Evolutionary conservation across 2,329 filamentous ascomycete genomes (phyloP), one percentile per base, ranked within the genome.

Genomic region (Talaromyces rugulosus): DNA sequence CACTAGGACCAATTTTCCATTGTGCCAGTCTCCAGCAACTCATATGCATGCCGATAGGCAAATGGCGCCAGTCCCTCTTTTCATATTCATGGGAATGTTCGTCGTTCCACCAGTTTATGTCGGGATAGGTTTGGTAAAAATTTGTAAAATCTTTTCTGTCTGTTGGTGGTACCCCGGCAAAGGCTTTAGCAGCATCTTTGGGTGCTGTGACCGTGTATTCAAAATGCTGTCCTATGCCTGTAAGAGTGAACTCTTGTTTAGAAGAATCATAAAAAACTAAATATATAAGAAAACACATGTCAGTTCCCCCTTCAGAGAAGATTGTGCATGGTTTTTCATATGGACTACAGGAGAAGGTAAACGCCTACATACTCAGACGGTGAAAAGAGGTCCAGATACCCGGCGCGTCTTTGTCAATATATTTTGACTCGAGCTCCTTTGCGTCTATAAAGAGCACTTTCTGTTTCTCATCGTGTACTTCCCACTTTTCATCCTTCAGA

Each of bases 1-100:
- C 9, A 59, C 47, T n/a, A 59, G 33, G 7, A 28, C 47, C 47
- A 36, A 59, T 18, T 53, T 28, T 53, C 11, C 47, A 40, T 42
- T 53, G 57, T 30, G 50, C 57, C 33, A 54, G 31, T 27, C 51
- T 58, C 42, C 44, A 58, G 56, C 44, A 52, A 59, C 47, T 59
- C 31, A 59, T 59, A 51, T 56, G 57, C n/a, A 59, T 53, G 57
- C 18, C 44, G 23, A 59, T 27, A 28, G 31, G 8, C 47, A 14
- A 53, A 40, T 59, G 4, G 23, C 47, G 47, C 44, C 44, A 51
- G 31, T 53, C 57, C 11, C 14, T 16, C 47, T 28, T 53, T 40
- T 42, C 11, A 28, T 23, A n/a, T 23, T 23, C 23, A 23, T 23
- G 23, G 23, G 23, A 23, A 23, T 23, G 23, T 23, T 23, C 23